phyloP scores from a whole-genome alignment of 176 grass and related monocot genomes.

The Typha latifolia region DNA sequence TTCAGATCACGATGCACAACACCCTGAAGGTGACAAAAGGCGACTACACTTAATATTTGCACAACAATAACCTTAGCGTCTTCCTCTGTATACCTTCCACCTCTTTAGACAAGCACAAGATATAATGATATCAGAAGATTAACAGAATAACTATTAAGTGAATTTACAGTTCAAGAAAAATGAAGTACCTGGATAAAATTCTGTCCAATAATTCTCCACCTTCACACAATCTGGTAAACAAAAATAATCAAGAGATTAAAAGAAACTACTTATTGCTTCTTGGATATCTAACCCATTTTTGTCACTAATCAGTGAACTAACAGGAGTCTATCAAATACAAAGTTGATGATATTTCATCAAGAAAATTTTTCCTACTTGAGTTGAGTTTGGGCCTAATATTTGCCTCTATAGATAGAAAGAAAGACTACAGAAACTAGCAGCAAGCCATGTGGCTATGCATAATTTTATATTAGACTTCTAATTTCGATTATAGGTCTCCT shows the following conservation, averaged over 20 bases:
- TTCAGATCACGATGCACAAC: constrained; percentile 75
- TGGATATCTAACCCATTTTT: too few relatives aligned
- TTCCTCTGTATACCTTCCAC: constrained; percentile 49
- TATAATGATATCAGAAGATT: background rate
- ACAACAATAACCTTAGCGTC: constrained; percentile 52
- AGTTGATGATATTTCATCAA: too few relatives aligned
- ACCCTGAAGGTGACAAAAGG: constrained; percentile 76
- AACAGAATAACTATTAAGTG: background rate
- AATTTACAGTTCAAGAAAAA: background rate
- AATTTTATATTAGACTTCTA: too few relatives aligned
- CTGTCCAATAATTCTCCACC: constrained; percentile 68
- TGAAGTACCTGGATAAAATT: constrained; percentile 57
- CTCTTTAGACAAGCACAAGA: constrained; percentile 29
- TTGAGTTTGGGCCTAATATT: too few relatives aligned
- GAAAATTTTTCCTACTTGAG: too few relatives aligned
- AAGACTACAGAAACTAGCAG: too few relatives aligned
- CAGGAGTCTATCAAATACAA: too few relatives aligned
- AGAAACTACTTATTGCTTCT: too few relatives aligned
- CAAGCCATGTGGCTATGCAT: too few relatives aligned
- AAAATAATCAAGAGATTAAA: background rate
- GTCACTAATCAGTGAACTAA: too few relatives aligned
- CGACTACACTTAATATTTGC: constrained; percentile 63
- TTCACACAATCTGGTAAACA: constrained; percentile 45
- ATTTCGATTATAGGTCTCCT: too few relatives aligned
- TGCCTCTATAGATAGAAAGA: too few relatives aligned